Conservation (phyloP, 371 early-diverging fungal species). For the Apophysomyces elegans region DNA sequence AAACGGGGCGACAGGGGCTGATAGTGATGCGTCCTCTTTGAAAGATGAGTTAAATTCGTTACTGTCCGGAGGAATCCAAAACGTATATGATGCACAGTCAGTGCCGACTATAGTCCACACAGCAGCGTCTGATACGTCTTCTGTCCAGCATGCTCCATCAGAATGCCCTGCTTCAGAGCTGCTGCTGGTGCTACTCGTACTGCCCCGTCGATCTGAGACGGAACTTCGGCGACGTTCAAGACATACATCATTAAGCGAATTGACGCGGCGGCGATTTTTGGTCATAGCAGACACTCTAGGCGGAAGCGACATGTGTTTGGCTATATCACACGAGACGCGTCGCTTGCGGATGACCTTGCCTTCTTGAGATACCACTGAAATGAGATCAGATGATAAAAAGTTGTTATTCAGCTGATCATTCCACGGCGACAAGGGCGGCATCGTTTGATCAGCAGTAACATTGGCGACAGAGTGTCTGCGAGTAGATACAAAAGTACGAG, state of each 20-base stretch:
- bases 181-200: slow-evolving; percentile 14
- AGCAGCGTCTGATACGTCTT: slow-evolving; percentile 85
- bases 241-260: slow-evolving; percentile 42
- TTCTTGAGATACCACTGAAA: slow-evolving; percentile 26
- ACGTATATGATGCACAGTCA: slow-evolving; percentile 78
- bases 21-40: slow-evolving; percentile 16
- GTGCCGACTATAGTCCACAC: slow-evolving; percentile 93
- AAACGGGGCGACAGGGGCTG: slow-evolving; percentile 39
- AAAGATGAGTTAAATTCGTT: slow-evolving; percentile 23
- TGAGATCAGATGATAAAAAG: slow-evolving; percentile 17
- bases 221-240: slow-evolving; percentile 14
- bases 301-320: slow-evolving; percentile 33
- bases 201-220: slow-evolving; percentile 17
- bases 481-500: slow-evolving; percentile 36
- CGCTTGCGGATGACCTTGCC: slow-evolving; percentile 46
- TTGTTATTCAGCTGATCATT: slow-evolving; percentile 15
- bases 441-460: slow-evolving; percentile 9
- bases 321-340: slow-evolving; percentile 51
- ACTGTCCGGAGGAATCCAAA: slow-evolving; percentile 57
- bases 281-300: slow-evolving; percentile 21
- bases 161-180: neutral
- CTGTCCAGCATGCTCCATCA: slow-evolving; percentile 71
- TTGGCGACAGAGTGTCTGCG: slow-evolving; percentile 16
- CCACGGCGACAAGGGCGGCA: slow-evolving; percentile 20
- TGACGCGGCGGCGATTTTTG: slow-evolving; percentile 44